Percentiles rank a stretch among this genome's conserved stretches.
These are phyloP conservation scores for Populus pruinosa DNA, from an alignment of 345 rosid genomes.

Conservation along the genomic window DNA sequence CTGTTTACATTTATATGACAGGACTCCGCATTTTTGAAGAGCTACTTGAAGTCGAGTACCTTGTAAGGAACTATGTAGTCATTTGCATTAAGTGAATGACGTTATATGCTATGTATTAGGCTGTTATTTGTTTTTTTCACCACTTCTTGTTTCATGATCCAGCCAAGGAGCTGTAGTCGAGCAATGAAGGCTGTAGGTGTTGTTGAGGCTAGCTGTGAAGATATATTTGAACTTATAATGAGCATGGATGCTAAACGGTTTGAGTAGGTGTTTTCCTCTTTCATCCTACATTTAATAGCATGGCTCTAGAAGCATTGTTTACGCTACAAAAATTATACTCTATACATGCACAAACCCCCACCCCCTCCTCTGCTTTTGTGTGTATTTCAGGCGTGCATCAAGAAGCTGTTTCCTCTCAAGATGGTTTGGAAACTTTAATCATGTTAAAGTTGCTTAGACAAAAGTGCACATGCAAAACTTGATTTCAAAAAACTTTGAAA, in stretches of 20 bases:
- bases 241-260: constrained; percentile 98
- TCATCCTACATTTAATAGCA: constrained; percentile 2
- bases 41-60: constrained; percentile 98
- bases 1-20: constrained; percentile 32
- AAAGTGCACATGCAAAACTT: neutral
- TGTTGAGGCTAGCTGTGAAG: constrained; percentile 96
- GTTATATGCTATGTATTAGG: constrained; percentile 11
- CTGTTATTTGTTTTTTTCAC: constrained; percentile 21
- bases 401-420: neutral
- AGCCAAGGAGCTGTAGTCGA: constrained; percentile 99
- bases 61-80: constrained; percentile 49
- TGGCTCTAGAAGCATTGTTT: neutral
- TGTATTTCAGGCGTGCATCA: neutral
- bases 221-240: constrained; percentile 95
- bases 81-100: constrained; percentile 18
- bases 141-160: constrained; percentile 32
- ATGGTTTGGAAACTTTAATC: neutral
- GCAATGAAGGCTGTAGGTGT: constrained; percentile 99
- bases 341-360: too few relatives aligned
- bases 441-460: neutral
- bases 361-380: too few relatives aligned
- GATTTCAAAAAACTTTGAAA: neutral
- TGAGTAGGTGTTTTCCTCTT: constrained; percentile 73
- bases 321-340: neutral
- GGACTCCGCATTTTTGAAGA: constrained; percentile 99